Evolutionary conservation across 2,329 filamentous ascomycete genomes (phyloP).

Genomic region (Pestalotiopsis sp.): DNA sequence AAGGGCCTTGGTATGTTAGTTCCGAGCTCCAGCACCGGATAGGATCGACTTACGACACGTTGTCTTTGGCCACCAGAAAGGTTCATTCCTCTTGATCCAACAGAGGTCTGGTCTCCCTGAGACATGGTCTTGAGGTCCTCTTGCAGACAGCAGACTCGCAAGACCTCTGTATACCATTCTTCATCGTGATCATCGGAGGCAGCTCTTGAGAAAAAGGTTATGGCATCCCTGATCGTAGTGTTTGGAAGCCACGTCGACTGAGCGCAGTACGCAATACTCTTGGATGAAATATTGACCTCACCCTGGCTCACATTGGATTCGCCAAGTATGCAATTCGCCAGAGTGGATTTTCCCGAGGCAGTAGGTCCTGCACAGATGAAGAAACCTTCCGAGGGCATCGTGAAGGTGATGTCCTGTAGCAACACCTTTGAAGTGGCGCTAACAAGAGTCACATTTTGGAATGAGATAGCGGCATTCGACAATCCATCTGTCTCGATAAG

Average conservation of each 20-base stretch:
- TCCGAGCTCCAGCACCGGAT: neutral
- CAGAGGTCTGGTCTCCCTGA: slow-evolving; percentile 23
- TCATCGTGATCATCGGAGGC: slow-evolving; percentile 13
- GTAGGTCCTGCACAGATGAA: slow-evolving; percentile 28
- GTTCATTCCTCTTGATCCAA: slow-evolving; percentile 26
- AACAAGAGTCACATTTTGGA: neutral
- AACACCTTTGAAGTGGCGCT: neutral
- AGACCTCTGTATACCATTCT: slow-evolving; percentile 35
- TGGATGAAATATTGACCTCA: slow-evolving; percentile 27
- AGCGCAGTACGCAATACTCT: slow-evolving; percentile 37
- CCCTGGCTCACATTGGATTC: slow-evolving; percentile 26
- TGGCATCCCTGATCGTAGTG: slow-evolving; percentile 33
- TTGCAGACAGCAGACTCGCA: slow-evolving; percentile 26
- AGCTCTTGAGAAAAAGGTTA: slow-evolving; percentile 24
- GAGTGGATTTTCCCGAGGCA: slow-evolving; percentile 30
- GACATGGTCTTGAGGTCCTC: slow-evolving; percentile 25
- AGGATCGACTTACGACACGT: slow-evolving; percentile 26
- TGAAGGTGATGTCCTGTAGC: slow-evolving; percentile 25
- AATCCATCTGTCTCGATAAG: neutral
- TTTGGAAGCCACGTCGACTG: slow-evolving; percentile 42
- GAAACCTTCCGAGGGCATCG: slow-evolving; percentile 25
- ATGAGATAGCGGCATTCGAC: neutral
- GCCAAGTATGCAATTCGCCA: slow-evolving; percentile 24
- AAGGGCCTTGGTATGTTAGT: slow-evolving; percentile 32
- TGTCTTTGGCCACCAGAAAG: slow-evolving; percentile 34